Conservation (phyloP, 2,329 filamentous ascomycete genomes). For the Immersiporthe knoxdaviesiana region DNA sequence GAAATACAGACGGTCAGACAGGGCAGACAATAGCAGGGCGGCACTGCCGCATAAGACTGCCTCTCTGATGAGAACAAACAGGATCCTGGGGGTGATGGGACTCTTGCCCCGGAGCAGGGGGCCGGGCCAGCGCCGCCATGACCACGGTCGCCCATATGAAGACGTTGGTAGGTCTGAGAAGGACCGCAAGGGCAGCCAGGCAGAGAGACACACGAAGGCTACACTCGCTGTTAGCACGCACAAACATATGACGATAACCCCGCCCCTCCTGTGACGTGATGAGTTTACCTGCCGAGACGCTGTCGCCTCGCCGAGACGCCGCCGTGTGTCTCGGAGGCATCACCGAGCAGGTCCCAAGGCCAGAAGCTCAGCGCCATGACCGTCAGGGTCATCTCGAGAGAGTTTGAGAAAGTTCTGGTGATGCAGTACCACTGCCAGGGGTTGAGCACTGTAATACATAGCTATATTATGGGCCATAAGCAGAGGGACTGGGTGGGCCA, state of each 20-base stretch:
- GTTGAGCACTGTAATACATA: slow-evolving; percentile 72
- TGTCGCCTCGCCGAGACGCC: slow-evolving; percentile 20
- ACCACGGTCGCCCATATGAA: slow-evolving; percentile 79
- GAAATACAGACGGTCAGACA: slow-evolving; percentile 80
- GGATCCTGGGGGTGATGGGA: slow-evolving; percentile 46
- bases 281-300: slow-evolving; percentile 31
- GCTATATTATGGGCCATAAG: slow-evolving; percentile 45
- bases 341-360: slow-evolving; percentile 76
- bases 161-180: slow-evolving; percentile 86
- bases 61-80: slow-evolving; percentile 64
- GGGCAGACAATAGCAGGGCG: slow-evolving; percentile 64
- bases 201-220: slow-evolving; percentile 68
- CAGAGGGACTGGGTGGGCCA: slow-evolving; percentile 14
- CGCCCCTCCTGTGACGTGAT: neutral
- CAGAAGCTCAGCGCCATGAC: slow-evolving; percentile 77
- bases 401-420: slow-evolving; percentile 92
- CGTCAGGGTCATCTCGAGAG: slow-evolving; percentile 86
- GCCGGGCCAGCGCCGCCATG: slow-evolving; percentile 45
- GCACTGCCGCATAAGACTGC: slow-evolving; percentile 63
- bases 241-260: no score
- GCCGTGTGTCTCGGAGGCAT: slow-evolving; percentile 37
- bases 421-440: slow-evolving; percentile 98
- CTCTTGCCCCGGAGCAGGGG: slow-evolving; percentile 46
- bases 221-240: neutral
- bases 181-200: slow-evolving; percentile 78